Conservation (phyloP, 2,329 filamentous ascomycete genomes). For the Colletotrichum tabaci region DNA sequence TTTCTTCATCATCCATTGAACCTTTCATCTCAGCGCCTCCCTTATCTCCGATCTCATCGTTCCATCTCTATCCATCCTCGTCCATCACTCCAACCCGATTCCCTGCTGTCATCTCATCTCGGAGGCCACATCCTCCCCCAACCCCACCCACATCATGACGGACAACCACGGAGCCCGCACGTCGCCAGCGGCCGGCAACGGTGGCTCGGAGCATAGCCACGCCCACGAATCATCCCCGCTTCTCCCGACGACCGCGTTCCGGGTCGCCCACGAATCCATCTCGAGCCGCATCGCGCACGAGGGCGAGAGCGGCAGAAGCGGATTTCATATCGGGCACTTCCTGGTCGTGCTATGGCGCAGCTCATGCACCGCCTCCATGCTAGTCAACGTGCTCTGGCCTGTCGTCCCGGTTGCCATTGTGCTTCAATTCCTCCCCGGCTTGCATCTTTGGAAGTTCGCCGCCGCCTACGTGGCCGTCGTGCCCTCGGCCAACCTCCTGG, state of each 20-base stretch:
- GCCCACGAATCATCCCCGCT: conserved; percentile 49
- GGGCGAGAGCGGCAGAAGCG: conserved; percentile 62
- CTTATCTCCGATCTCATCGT: neutral
- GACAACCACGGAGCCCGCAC: conserved; percentile 9
- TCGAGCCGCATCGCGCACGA: conserved; percentile 48
- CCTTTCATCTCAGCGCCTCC: neutral
- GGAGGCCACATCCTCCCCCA: neutral
- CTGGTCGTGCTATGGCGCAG: conserved; percentile 59
- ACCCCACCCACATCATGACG: neutral
- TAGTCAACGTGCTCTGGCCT: conserved; percentile 65
- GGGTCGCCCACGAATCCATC: conserved; percentile 39
- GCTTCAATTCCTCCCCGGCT: conserved; percentile 54
- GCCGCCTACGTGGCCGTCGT: conserved; percentile 65
- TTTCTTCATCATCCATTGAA: neutral
- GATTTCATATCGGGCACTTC: conserved; percentile 60
- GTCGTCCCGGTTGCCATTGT: conserved; percentile 62
- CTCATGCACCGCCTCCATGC: conserved; percentile 60
- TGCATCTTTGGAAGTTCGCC: conserved; percentile 62
- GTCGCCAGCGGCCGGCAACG: conserved; percentile 22
- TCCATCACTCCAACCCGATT: too few relatives aligned
- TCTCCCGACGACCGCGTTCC: conserved; percentile 45
- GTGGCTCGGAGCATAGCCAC: conserved; percentile 31
- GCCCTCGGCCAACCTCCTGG: conserved; percentile 64
- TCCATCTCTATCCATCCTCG: neutral
- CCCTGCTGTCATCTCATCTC: too few relatives aligned